Conservation (phyloP, 1,139 yeast genomes). For the Kodamaea plutei region DNA sequence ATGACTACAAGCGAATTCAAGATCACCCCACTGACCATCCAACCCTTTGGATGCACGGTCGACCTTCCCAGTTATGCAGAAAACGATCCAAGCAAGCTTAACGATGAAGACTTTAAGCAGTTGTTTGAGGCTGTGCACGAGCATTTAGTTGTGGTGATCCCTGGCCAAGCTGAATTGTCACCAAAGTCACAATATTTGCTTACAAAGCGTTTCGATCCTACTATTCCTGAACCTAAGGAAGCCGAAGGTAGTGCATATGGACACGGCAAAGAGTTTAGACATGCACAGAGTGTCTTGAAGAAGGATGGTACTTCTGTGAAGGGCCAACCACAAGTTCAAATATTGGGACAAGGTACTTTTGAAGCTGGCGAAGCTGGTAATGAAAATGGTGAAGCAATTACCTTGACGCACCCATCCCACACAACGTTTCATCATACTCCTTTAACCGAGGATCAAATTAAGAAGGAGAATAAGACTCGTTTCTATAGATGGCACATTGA, state of each 20-base stretch:
- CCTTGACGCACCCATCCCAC: slow-evolving; percentile 78
- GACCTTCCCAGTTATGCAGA: slow-evolving; percentile 60
- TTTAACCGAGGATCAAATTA: slow-evolving; percentile 57
- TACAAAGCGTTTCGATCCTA: slow-evolving; percentile 74
- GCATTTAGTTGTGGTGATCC: slow-evolving; percentile 69
- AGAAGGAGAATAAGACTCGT: slow-evolving; percentile 59
- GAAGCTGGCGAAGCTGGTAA: slow-evolving; percentile 66
- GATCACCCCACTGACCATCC: slow-evolving; percentile 46
- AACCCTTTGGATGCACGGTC: slow-evolving; percentile 66
- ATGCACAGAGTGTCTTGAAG: slow-evolving; percentile 67
- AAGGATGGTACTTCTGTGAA: slow-evolving; percentile 81
- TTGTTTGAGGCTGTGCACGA: slow-evolving; percentile 62
- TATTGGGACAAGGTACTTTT: slow-evolving; percentile 77
- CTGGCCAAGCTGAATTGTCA: slow-evolving; percentile 57
- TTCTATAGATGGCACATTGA: slow-evolving; percentile 94
- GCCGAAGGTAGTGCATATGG: slow-evolving; percentile 61
- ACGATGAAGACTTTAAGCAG: slow-evolving; percentile 58
- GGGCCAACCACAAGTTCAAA: slow-evolving; percentile 81
- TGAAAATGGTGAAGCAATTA: slow-evolving; percentile 52
- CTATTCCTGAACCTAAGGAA: slow-evolving; percentile 50
- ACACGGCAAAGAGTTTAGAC: slow-evolving; percentile 81
- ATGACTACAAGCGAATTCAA: too few species aligned
- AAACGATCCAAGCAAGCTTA: slow-evolving; percentile 68
- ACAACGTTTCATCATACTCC: slow-evolving; percentile 69
- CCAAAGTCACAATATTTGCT: slow-evolving; percentile 73